phyloP scores from a whole-genome alignment of 2,329 filamentous ascomycete species.

The Nemania sp. region DNA sequence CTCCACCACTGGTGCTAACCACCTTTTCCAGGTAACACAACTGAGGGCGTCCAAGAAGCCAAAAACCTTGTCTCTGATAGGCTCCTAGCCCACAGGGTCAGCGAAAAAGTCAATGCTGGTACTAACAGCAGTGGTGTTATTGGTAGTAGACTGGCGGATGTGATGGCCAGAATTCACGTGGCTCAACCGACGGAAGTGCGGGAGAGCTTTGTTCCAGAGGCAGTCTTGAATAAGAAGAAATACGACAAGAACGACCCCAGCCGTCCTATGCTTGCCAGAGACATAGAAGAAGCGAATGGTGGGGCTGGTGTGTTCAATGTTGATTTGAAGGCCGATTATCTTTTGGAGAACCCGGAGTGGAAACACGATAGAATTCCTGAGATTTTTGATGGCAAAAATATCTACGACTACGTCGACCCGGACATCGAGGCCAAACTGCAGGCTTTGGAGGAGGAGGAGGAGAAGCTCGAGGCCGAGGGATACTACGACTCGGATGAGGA shows the following conservation, averaged over 20 bases:
- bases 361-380: constrained; percentile 96
- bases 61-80: constrained; percentile 95
- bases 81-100: constrained; percentile 88
- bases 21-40: constrained; percentile 64
- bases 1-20: constrained; percentile 3
- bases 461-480: constrained; percentile 86
- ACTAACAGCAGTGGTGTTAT: constrained; percentile 76
- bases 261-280: constrained; percentile 77
- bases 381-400: constrained; percentile 92
- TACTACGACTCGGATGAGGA: constrained; percentile 88
- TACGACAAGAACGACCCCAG: constrained; percentile 91
- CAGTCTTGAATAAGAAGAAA: constrained; percentile 77
- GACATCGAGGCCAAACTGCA: constrained; percentile 94
- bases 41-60: constrained; percentile 90
- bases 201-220: constrained; percentile 88
- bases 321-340: constrained; percentile 86
- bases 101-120: constrained; percentile 93
- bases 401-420: constrained; percentile 95
- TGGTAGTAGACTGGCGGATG: constrained; percentile 82
- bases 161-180: constrained; percentile 94
- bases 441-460: constrained; percentile 93
- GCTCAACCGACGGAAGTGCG: constrained; percentile 84
- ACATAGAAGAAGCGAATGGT: constrained; percentile 89
- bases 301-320: constrained; percentile 96
- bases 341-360: constrained; percentile 88